phyloP scores from a whole-genome alignment of 345 rosid genomes.

The Turritis glabra region DNA sequence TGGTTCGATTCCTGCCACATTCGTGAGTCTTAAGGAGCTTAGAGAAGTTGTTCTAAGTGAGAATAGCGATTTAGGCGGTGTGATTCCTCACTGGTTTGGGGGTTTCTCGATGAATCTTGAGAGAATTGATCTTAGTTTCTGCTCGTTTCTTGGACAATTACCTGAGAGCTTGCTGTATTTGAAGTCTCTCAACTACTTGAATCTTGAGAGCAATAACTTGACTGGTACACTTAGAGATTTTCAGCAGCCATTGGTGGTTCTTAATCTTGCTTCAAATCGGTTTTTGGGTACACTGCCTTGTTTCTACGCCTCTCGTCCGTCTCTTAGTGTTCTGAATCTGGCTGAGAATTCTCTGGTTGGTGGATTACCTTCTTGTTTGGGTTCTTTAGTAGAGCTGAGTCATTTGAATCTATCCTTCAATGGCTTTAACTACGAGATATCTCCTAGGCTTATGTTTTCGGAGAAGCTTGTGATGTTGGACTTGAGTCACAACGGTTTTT shows the following conservation, averaged over 20 bases:
- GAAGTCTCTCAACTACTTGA: conserved; percentile 62
- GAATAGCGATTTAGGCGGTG: conserved; percentile 60
- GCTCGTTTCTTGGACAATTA: conserved; percentile 64
- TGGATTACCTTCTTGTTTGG: conserved; percentile 88
- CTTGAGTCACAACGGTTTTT: conserved; percentile 74
- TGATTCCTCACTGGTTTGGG: conserved; percentile 68
- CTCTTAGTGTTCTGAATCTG: conserved; percentile 58
- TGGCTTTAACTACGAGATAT: conserved; percentile 58
- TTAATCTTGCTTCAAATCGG: conserved; percentile 69
- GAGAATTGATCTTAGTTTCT: conserved; percentile 66
- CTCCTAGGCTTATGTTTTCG: conserved; percentile 69
- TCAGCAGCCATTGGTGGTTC: conserved; percentile 58
- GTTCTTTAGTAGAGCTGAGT: conserved; percentile 53
- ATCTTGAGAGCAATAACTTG: conserved; percentile 62
- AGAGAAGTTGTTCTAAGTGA: conserved; percentile 57
- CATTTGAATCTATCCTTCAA: conserved; percentile 76
- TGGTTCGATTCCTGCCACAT: conserved; percentile 58
- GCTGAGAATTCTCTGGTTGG: conserved; percentile 72
- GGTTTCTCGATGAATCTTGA: conserved; percentile 55
- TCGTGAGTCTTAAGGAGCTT: conserved; percentile 51
- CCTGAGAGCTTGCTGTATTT: conserved; percentile 56
- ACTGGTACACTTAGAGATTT: conserved; percentile 64
- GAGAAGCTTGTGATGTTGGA: conserved; percentile 79
- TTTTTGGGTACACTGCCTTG: conserved; percentile 87
- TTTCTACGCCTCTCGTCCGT: conserved; percentile 56